These are phyloP conservation scores for Penicillium steckii DNA, from an alignment of 495 filamentous ascomycete species.

Conservation along the genomic window DNA sequence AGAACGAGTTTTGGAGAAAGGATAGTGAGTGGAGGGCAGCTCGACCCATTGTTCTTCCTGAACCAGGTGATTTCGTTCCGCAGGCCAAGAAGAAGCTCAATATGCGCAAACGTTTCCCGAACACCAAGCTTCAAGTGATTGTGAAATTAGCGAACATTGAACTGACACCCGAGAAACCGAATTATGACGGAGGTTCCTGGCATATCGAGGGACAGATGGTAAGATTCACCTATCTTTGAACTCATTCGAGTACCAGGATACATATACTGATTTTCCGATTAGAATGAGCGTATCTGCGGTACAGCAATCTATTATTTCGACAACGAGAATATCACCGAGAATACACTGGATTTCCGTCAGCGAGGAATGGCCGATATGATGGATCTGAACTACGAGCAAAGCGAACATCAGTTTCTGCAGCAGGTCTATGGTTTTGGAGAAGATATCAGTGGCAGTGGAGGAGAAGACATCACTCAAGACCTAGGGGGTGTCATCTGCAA, in stretches of 20 bases:
- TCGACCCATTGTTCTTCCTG: conserved; percentile 25
- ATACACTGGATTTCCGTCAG: conserved; percentile 51
- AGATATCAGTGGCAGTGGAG: not conserved
- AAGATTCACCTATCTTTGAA: conserved; percentile 5
- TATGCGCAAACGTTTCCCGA: conserved; percentile 24
- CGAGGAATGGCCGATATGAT: conserved; percentile 9
- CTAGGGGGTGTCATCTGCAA: conserved; percentile 32
- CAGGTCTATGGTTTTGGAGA: conserved; percentile 27
- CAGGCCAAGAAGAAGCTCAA: conserved; percentile 4
- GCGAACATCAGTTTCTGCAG: conserved; percentile 24
- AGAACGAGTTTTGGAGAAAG: not conserved
- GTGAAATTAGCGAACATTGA: conserved; percentile 63
- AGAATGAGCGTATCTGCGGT: conserved; percentile 57
- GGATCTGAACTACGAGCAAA: conserved; percentile 24
- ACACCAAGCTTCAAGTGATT: conserved; percentile 55
- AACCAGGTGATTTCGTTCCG: conserved; percentile 30
- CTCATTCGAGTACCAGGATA: not conserved
- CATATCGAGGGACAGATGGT: conserved; percentile 54
- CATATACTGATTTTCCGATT: not conserved
- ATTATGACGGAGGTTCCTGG: conserved; percentile 48
- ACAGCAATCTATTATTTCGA: conserved; percentile 64
- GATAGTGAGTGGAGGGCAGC: not conserved
- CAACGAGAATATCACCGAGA: conserved; percentile 57
- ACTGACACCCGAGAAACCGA: conserved; percentile 55
- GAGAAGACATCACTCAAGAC: conserved; percentile 28